Conservation (phyloP, 176 grass and related monocot genomes). For the Zea luxurians region DNA sequence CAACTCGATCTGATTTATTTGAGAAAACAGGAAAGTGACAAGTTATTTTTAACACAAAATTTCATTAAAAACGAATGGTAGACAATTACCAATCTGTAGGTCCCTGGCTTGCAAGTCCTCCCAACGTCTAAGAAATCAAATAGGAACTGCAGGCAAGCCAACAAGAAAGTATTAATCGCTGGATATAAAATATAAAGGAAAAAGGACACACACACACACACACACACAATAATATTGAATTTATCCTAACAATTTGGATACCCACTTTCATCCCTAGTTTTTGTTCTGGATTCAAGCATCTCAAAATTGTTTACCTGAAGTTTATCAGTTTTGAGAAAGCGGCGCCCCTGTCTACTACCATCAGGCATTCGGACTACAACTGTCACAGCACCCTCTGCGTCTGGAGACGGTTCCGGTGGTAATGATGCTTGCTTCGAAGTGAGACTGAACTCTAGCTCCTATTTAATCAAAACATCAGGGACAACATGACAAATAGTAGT, state of each 20-base stretch:
- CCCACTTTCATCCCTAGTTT: not conserved
- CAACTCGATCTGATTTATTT: not conserved
- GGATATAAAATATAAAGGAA: not conserved
- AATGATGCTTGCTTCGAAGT: constrained; percentile 72
- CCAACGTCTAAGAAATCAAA: constrained; percentile 91
- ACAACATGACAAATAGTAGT: constrained; percentile 7
- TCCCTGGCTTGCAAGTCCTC: constrained; percentile 73
- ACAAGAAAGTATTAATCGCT: constrained; percentile 22
- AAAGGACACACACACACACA: not conserved
- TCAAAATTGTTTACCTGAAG: constrained; percentile 62
- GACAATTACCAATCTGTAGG: constrained; percentile 86
- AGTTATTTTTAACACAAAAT: not conserved
- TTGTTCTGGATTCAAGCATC: constrained; percentile 26
- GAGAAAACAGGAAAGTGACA: not conserved
- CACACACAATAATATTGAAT: no score
- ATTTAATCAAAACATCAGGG: constrained; percentile 20
- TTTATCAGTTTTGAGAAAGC: constrained; percentile 92
- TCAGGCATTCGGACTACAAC: constrained; percentile 93
- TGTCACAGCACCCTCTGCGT: constrained; percentile 73
- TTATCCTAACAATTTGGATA: no score
- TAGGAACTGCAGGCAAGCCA: constrained; percentile 67
- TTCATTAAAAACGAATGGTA: not conserved
- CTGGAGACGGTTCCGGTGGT: constrained; percentile 65
- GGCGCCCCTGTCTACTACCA: constrained; percentile 71
- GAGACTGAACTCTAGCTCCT: constrained; percentile 87